These are phyloP conservation scores for Excoecaria cochinchinensis DNA, from an alignment of 345 rosid genomes.

Conservation along the genomic window DNA sequence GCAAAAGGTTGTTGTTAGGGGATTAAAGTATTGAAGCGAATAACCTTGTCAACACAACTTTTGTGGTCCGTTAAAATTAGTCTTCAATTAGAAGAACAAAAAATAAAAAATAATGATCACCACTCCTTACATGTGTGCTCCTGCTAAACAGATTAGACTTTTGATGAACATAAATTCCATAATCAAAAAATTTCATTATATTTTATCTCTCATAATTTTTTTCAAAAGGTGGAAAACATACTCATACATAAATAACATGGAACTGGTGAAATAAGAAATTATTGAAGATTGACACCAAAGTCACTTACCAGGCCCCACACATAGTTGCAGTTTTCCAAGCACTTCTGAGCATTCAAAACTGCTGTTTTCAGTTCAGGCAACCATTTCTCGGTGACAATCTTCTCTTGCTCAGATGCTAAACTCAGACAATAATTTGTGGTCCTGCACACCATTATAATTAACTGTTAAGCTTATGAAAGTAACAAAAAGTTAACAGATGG, in stretches of 20 bases:
- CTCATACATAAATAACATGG: background rate
- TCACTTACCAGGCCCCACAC: slow-evolving; percentile 79
- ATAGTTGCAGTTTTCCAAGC: slow-evolving; percentile 73
- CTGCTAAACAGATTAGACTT: background rate
- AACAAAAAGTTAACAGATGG: background rate
- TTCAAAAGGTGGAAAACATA: background rate
- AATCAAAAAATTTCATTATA: background rate
- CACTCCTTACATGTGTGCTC: background rate
- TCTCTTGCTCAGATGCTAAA: slow-evolving; percentile 88
- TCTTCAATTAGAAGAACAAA: background rate
- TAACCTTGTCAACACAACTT: too few species aligned
- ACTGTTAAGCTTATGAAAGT: background rate
- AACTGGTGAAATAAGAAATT: background rate
- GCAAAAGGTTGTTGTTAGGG: background rate
- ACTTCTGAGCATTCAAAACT: slow-evolving; percentile 63
- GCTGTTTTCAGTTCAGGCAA: slow-evolving; percentile 80
- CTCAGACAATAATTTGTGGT: slow-evolving; percentile 71
- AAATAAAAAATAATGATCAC: background rate
- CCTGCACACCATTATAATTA: slow-evolving; percentile 38
- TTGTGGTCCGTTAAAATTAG: background rate
- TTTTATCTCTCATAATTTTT: too few species aligned
- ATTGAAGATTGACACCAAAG: background rate
- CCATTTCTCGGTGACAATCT: slow-evolving; percentile 66
- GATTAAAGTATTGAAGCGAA: background rate
- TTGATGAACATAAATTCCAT: background rate